These are phyloP conservation scores for Saccharomycopsis oosterbeekiorum DNA, from an alignment of 805 yeast species.

Conservation along the genomic window DNA sequence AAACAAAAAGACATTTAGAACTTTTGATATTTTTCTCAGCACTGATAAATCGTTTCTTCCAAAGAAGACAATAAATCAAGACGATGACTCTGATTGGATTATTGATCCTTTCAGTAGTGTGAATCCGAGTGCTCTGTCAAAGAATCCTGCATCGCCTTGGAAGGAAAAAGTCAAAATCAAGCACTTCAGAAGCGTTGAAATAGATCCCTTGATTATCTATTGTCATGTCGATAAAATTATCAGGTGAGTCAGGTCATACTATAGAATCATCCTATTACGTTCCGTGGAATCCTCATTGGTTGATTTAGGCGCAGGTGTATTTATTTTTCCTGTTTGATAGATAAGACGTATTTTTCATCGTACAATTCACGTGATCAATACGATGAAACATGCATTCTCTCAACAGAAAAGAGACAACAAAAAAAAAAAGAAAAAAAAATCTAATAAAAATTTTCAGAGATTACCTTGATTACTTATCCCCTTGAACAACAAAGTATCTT, in stretches of 20 bases:
- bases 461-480: neutral
- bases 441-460: neutral
- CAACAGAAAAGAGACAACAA: neutral
- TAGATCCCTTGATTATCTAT: conserved; percentile 3
- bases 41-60: conserved; percentile 4
- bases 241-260: neutral
- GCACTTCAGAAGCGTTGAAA: neutral
- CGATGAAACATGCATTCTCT: neutral
- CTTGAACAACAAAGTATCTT: too few relatives aligned
- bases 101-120: neutral
- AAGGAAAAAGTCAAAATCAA: neutral
- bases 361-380: neutral
- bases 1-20: neutral
- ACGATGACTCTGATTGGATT: conserved; percentile 3
- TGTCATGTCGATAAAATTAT: neutral
- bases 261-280: neutral
- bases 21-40: conserved; percentile 10
- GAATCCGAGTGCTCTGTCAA: neutral
- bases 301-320: neutral
- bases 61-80: neutral
- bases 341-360: neutral
- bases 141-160: neutral
- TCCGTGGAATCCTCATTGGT: neutral
- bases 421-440: conserved; percentile 1
- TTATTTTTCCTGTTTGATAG: neutral